A percentile compares a stretch with the other conserved stretches of the same genome.
Evolutionary conservation across 192 early-diverging fungal species (phyloP).

Genomic region (Coemansia aciculifera): DNA sequence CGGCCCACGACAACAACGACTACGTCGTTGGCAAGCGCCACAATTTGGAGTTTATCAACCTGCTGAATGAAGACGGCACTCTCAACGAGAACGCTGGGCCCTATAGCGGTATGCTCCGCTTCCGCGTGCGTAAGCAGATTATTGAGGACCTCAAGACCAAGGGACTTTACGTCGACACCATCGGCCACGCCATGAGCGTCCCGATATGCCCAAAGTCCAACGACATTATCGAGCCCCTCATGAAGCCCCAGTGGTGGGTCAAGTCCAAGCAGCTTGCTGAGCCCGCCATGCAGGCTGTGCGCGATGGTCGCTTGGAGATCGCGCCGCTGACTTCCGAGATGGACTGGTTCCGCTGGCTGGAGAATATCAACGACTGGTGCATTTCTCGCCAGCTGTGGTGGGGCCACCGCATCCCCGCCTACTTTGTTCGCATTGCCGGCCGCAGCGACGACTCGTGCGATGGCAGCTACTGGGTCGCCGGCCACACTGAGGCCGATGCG

Average conservation of each 20-base stretch:
- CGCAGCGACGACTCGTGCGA: conserved; percentile 58
- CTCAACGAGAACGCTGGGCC: conserved; percentile 88
- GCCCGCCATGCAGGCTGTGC: conserved; percentile 79
- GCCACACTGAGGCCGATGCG: conserved; percentile 76
- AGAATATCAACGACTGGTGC: conserved; percentile 97
- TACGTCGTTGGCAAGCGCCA: conserved; percentile 95
- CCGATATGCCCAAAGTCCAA: conserved; percentile 87
- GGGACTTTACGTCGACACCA: conserved; percentile 83
- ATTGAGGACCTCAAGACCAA: conserved; percentile 84
- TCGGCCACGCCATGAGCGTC: conserved; percentile 91
- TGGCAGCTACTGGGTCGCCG: conserved; percentile 84
- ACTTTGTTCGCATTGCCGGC: conserved; percentile 84
- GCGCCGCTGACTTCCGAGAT: conserved; percentile 79
- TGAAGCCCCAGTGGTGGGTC: conserved; percentile 99
- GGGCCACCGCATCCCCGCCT: conserved; percentile 96
- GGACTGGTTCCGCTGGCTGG: conserved; percentile 97
- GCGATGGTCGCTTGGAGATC: conserved; percentile 80
- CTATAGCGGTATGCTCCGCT: conserved; percentile 88
- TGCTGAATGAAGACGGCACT: conserved; percentile 96
- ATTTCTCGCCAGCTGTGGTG: conserved; percentile 99
- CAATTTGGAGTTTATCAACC: conserved; percentile 92
- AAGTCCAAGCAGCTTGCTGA: conserved; percentile 85
- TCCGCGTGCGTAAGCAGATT: conserved; percentile 88
- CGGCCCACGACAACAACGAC: conserved; percentile 98
- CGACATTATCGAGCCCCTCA: conserved; percentile 94